phyloP scores from a whole-genome alignment of 305 asterid species.

The Rubia balearica region DNA sequence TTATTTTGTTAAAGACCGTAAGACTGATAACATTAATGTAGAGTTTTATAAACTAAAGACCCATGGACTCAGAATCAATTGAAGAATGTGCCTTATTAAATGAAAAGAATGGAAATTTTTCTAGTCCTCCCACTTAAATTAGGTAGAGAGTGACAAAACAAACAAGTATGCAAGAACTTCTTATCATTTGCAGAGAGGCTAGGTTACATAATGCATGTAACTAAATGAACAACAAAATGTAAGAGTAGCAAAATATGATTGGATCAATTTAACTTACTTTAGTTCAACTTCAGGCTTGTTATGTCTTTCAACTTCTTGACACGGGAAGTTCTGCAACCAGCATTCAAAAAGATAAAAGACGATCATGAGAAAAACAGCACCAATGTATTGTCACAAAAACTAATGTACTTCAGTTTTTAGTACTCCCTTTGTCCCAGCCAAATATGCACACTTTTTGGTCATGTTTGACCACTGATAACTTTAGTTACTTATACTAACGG shows the following conservation, averaged over 20 bases:
- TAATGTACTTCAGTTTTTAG: neutral
- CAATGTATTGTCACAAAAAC: neutral
- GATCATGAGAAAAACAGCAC: neutral
- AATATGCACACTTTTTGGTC: no score
- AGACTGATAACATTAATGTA: no score
- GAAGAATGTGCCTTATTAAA: no score
- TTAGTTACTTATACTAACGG: no score
- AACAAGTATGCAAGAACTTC: slow-evolving; percentile 1
- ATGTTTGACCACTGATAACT: no score
- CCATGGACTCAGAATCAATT: no score
- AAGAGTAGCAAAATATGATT: neutral
- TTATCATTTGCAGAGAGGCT: neutral
- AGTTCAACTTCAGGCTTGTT: slow-evolving; percentile 99
- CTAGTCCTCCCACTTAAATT: neutral
- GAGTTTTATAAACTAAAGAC: no score
- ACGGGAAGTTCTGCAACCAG: no score
- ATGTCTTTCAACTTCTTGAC: no score
- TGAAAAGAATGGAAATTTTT: neutral
- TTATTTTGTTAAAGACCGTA: neutral
- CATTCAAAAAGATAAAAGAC: slow-evolving; percentile 15
- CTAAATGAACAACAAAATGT: neutral
- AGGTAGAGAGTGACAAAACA: neutral
- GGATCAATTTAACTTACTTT: slow-evolving; percentile 45
- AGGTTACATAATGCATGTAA: neutral
- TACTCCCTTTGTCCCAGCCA: no score